Conservation (phyloP, 2,329 filamentous ascomycete genomes). For the Bipolaris gigantea region DNA sequence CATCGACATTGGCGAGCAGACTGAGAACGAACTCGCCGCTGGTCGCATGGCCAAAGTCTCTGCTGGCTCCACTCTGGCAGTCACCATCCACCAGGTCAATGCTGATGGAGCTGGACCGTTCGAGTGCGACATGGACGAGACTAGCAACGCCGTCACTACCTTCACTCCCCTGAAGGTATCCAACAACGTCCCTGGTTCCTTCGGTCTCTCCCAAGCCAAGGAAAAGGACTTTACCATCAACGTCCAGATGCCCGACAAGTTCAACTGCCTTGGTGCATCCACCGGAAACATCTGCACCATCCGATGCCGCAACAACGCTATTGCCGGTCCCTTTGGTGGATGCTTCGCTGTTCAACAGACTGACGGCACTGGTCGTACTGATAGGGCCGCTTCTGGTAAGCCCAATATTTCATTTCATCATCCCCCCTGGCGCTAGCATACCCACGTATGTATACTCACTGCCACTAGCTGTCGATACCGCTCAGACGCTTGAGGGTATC, state of each 20-base stretch:
- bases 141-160: slow-evolving; percentile 52
- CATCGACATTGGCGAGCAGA: slow-evolving; percentile 46
- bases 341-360: slow-evolving; percentile 62
- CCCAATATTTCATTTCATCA: slow-evolving; percentile 1
- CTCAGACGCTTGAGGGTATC: slow-evolving; percentile 51
- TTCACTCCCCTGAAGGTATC: slow-evolving; percentile 56
- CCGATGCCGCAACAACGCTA: slow-evolving; percentile 62
- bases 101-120: slow-evolving; percentile 67
- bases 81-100: slow-evolving; percentile 61
- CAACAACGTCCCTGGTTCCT: slow-evolving; percentile 62
- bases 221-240: slow-evolving; percentile 60
- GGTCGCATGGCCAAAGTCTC: slow-evolving; percentile 35
- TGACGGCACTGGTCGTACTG: slow-evolving; percentile 44
- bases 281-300: slow-evolving; percentile 66
- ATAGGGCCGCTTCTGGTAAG: slow-evolving; percentile 35
- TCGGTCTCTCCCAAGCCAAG: slow-evolving; percentile 61
- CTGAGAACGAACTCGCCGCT: slow-evolving; percentile 41
- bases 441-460: slow-evolving; percentile 26
- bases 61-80: slow-evolving; percentile 30
- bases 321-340: slow-evolving; percentile 65
- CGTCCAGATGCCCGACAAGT: slow-evolving; percentile 58
- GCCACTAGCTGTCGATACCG: slow-evolving; percentile 50
- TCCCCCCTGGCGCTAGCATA: slow-evolving; percentile 1
- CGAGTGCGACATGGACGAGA: slow-evolving; percentile 64
- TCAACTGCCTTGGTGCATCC: slow-evolving; percentile 55